Evolutionary conservation across 192 early-diverging fungal genomes (phyloP), one percentile per base, ranked within the genome.

Genomic region (Gigaspora rosea): DNA sequence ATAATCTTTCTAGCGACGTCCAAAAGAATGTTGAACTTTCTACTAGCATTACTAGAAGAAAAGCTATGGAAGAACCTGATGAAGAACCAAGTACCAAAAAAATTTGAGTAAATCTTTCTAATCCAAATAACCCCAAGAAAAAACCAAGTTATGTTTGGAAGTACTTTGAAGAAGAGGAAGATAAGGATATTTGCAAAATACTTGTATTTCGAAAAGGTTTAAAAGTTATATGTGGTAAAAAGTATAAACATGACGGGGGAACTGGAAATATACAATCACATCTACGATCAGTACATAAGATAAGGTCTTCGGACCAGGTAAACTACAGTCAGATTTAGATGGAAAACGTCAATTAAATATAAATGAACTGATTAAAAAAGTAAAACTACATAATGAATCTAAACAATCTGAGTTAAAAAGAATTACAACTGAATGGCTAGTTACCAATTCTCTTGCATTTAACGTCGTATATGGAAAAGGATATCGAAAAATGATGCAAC

Each of bases 361-460:
- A 3, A 6, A 67, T 67, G 18, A 36, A 67, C 36, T 67, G 13
- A 47, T 46, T 64, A 64, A 2, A 64, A 64, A 64, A 64, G 62
- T 64, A 64, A 10, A 15, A 7, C 11, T 22, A 64, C 22, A 64
- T 64, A 15, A 32, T 36, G 22, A 4, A 64, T 1, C 22, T 41
- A 64, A 64, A 64, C 62, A 64, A 64, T 15, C 62, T 27, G 22
- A 64, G 27, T 32, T 64, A n/a, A 64, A 64, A 64, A 7, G 27
- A 64, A 32, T 64, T 36, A 64, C 62, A 36, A 32, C 22, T 64
- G 22, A 64, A 15, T 47, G 11, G 11, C 3, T 47, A 66, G 13
- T 66, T 66, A 66, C 64, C 1, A 15, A 66, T 66, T 66, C 64
- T 47, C 36, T 66, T 16, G 12, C 41, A 66, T 66, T 66, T 20